Evolutionary conservation across 2,329 filamentous ascomycete genomes (phyloP).

Genomic region (Ceratocystis variospora): DNA sequence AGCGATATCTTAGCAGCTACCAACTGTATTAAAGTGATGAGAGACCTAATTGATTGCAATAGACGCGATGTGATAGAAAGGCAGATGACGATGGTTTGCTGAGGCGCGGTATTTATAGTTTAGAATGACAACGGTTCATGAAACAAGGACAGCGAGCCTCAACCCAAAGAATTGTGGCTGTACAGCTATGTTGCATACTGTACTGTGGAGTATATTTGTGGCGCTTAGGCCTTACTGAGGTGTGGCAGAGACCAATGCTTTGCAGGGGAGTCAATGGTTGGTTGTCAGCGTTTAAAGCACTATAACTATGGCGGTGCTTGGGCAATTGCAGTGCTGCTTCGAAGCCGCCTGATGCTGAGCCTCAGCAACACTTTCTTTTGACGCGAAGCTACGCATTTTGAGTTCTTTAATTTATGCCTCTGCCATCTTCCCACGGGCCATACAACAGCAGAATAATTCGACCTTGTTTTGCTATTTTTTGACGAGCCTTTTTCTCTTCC

Average conservation of each 20-base stretch:
- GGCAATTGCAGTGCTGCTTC: not conserved
- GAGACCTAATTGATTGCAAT: not conserved
- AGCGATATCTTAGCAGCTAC: constrained; percentile 6
- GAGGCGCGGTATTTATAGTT: constrained; percentile 23
- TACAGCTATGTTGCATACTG: not conserved
- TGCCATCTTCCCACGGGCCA: constrained; percentile 2
- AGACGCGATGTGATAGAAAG: constrained; percentile 3
- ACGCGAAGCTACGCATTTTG: not conserved
- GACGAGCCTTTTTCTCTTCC: constrained; percentile 3
- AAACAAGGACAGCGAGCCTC: constrained; percentile 15
- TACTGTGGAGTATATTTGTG: not conserved
- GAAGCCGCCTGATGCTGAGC: not conserved
- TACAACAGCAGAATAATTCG: not conserved
- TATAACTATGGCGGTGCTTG: not conserved
- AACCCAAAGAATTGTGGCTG: constrained; percentile 1
- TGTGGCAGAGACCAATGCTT: constrained; percentile 3
- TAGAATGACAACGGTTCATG: constrained; percentile 7
- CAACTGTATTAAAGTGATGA: constrained; percentile 13
- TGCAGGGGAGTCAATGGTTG: not conserved
- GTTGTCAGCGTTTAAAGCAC: not conserved
- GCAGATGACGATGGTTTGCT: not conserved
- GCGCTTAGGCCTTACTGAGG: not conserved
- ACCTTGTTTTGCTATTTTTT: constrained; percentile 1
- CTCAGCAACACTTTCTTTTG: not conserved
- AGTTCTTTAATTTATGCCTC: not conserved